Evolutionary conservation across 176 grass and related monocot genomes (phyloP).

Genomic region (Eragrostis curvula): DNA sequence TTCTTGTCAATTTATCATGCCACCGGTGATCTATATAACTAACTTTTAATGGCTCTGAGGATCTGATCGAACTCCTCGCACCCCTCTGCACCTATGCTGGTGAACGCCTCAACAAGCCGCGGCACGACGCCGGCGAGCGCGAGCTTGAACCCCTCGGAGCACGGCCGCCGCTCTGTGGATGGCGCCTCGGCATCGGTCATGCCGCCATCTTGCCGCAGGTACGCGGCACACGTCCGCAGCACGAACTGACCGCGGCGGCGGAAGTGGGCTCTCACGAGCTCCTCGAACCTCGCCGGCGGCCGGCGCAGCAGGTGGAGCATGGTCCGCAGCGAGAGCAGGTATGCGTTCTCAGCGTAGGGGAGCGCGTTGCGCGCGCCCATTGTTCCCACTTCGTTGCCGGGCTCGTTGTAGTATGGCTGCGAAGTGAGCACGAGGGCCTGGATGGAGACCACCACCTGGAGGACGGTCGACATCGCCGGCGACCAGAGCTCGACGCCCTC

Average conservation of each 20-base stretch:
- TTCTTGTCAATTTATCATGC: too few species aligned
- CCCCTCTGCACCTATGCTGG: too few species aligned
- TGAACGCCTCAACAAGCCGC: not conserved
- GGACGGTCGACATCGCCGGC: not conserved
- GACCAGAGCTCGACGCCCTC: slow-evolving; percentile 27
- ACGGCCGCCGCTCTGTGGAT: too few species aligned
- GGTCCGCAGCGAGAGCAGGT: not conserved
- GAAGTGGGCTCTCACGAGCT: not conserved
- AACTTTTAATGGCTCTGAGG: too few species aligned
- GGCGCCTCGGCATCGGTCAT: too few species aligned
- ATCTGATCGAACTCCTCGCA: too few species aligned
- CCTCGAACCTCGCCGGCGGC: not conserved
- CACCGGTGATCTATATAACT: too few species aligned
- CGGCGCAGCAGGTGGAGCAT: not conserved
- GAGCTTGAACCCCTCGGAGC: not conserved
- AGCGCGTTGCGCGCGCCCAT: slow-evolving; percentile 3
- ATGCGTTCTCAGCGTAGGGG: not conserved
- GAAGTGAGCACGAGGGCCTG: slow-evolving; percentile 26
- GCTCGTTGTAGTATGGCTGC: slow-evolving; percentile 17
- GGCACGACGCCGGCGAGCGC: not conserved
- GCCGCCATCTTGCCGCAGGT: not conserved
- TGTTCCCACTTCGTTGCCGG: not conserved
- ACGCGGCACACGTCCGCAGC: not conserved
- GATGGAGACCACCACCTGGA: slow-evolving; percentile 20
- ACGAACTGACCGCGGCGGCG: not conserved